phyloP scores from a whole-genome alignment of 192 early-diverging fungal genomes.

The Chytriomyces confervae region DNA sequence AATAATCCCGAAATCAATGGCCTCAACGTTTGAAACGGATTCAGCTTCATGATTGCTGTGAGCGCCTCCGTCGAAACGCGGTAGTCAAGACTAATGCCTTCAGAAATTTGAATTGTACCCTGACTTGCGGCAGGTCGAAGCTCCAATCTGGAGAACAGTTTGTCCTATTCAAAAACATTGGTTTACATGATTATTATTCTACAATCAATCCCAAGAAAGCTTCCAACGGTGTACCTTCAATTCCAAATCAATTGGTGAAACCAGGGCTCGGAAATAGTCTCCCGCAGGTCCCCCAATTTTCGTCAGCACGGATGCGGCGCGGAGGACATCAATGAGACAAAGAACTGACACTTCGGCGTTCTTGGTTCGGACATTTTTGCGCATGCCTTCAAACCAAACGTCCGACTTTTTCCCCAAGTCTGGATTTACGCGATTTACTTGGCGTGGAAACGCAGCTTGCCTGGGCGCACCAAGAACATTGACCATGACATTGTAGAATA shows the following conservation, averaged over 20 bases:
- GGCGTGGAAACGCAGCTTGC: background rate
- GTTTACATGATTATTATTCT: background rate
- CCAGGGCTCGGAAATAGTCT: slow-evolving; percentile 64
- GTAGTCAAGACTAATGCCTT: slow-evolving; percentile 64
- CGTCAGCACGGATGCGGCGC: slow-evolving; percentile 71
- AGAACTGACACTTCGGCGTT: slow-evolving; percentile 70
- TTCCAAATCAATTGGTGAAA: slow-evolving; percentile 77
- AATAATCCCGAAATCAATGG: slow-evolving; percentile 74
- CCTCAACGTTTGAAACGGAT: slow-evolving; percentile 75
- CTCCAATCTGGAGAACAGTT: slow-evolving; percentile 59
- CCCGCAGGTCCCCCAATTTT: slow-evolving; percentile 58
- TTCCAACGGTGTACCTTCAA: slow-evolving; percentile 56
- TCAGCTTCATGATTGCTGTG: slow-evolving; percentile 77
- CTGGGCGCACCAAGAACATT: slow-evolving; percentile 2
- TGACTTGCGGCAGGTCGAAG: slow-evolving; percentile 1
- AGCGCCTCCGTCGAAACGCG: slow-evolving; percentile 77
- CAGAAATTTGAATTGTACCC: slow-evolving; percentile 22
- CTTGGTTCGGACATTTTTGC: slow-evolving; percentile 45
- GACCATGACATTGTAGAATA: slow-evolving; percentile 30
- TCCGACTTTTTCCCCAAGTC: slow-evolving; percentile 38
- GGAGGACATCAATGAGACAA: slow-evolving; percentile 78
- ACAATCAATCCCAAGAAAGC: background rate
- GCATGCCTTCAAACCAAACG: slow-evolving; percentile 39
- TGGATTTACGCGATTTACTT: slow-evolving; percentile 17
- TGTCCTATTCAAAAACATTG: slow-evolving; percentile 46